Evolutionary conservation across 2,329 filamentous ascomycete genomes (phyloP).

Genomic region (Cyphellophora europaea): DNA sequence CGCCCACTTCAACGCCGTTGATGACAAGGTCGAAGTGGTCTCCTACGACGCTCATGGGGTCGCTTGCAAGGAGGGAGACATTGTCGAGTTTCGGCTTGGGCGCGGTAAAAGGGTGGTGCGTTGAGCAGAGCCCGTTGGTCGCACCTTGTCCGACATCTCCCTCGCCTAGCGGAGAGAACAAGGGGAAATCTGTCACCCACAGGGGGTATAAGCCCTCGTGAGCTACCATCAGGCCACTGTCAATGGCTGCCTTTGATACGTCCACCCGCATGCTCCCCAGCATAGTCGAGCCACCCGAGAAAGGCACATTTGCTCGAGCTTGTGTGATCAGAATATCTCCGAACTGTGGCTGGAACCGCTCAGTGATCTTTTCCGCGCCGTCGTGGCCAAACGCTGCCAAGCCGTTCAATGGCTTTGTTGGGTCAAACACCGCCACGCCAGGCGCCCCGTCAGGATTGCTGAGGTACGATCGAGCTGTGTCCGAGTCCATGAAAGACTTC

Average conservation of each 20-base stretch:
- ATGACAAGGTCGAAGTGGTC: slow-evolving; percentile 95
- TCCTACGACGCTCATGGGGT: slow-evolving; percentile 64
- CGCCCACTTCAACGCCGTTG: slow-evolving; percentile 89
- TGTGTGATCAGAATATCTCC: slow-evolving; percentile 78
- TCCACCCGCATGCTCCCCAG: slow-evolving; percentile 65
- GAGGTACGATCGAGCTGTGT: slow-evolving; percentile 48
- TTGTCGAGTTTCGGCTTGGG: slow-evolving; percentile 57
- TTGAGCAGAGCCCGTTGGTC: slow-evolving; percentile 68
- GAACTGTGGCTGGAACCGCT: slow-evolving; percentile 46
- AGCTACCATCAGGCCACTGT: slow-evolving; percentile 46
- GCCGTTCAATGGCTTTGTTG: slow-evolving; percentile 63
- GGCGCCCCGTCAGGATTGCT: slow-evolving; percentile 69
- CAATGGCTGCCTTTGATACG: slow-evolving; percentile 60
- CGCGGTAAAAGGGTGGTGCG: slow-evolving; percentile 93
- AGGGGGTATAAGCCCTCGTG: slow-evolving; percentile 55
- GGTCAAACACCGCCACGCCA: slow-evolving; percentile 67
- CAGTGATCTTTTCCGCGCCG: slow-evolving; percentile 50
- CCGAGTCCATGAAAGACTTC: slow-evolving; percentile 59
- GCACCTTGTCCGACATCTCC: slow-evolving; percentile 73
- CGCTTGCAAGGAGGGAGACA: slow-evolving; percentile 62
- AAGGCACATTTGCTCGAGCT: slow-evolving; percentile 57
- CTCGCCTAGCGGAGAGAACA: slow-evolving; percentile 67
- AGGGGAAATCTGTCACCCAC: slow-evolving; percentile 85
- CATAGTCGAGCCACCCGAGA: slow-evolving; percentile 57
- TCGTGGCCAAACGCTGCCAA: slow-evolving; percentile 71